These are phyloP conservation scores for Fusarium temperatum DNA, from an alignment of 2,329 filamentous ascomycete genomes.

Conservation along the genomic window DNA sequence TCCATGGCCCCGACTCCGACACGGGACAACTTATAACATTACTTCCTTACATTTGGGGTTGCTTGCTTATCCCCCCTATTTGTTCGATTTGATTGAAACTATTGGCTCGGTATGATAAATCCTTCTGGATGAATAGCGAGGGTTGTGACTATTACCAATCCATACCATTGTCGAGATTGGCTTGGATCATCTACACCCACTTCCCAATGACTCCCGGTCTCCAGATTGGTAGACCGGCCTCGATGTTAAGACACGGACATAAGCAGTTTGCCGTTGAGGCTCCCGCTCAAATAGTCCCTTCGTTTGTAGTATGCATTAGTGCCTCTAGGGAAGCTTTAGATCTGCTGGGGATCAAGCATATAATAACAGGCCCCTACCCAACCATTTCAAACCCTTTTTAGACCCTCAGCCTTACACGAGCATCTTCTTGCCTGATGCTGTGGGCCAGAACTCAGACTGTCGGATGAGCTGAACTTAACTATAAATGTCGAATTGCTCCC, in stretches of 20 bases:
- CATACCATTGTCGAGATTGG: neutral
- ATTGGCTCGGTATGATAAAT: neutral
- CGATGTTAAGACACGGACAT: constrained; percentile 19
- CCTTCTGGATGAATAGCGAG: neutral
- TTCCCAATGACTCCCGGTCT: neutral
- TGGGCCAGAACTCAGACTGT: neutral
- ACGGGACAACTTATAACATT: constrained; percentile 5
- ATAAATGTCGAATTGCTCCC: neutral
- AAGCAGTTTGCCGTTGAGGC: constrained; percentile 12
- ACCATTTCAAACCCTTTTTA: neutral
- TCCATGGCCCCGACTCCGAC: constrained; percentile 27
- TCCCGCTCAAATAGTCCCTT: neutral
- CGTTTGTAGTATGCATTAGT: constrained; percentile 7
- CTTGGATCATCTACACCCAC: constrained; percentile 1
- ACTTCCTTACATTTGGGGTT: neutral
- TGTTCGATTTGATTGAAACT: neutral
- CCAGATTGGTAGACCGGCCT: neutral
- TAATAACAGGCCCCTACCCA: constrained; percentile 6
- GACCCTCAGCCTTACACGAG: neutral
- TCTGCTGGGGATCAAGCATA: neutral
- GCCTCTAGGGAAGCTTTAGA: neutral
- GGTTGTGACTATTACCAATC: neutral
- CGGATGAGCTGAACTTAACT: neutral
- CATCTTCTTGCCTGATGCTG: neutral
- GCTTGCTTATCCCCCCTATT: neutral